Percentiles rank a stretch among this genome's conserved stretches.
Evolutionary conservation across 345 rosid species (phyloP).

Genomic region (Citrus australasica): DNA sequence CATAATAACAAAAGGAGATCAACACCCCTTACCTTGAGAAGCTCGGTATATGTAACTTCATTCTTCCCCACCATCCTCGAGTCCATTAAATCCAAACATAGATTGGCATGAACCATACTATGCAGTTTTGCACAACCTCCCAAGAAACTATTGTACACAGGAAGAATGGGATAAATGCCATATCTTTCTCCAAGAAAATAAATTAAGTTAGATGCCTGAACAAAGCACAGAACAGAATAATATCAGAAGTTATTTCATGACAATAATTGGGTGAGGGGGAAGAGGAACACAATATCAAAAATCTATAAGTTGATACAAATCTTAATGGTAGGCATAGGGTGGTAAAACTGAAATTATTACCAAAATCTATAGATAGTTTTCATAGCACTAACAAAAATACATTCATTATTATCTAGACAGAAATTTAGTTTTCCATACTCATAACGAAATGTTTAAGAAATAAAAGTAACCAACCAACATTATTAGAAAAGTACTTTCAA

Average conservation of each 20-base stretch:
- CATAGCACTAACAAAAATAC: neutral
- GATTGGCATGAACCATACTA: constrained; percentile 38
- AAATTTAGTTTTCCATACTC: neutral
- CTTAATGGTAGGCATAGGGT: neutral
- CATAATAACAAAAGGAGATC: neutral
- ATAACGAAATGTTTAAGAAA: neutral
- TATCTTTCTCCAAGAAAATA: constrained; percentile 45
- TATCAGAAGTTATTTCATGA: neutral
- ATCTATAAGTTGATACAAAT: constrained; percentile 2
- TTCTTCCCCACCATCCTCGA: constrained; percentile 58
- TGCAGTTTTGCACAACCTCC: constrained; percentile 44
- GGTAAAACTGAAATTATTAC: neutral
- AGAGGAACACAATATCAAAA: neutral
- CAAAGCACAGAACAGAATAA: constrained; percentile 16
- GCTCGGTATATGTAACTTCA: constrained; percentile 62
- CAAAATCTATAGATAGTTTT: neutral
- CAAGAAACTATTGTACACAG: constrained; percentile 60
- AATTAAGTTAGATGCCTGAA: constrained; percentile 66
- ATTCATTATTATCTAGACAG: neutral
- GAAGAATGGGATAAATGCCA: constrained; percentile 39
- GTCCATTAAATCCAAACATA: constrained; percentile 88
- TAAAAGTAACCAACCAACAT: neutral
- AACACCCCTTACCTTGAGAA: constrained; percentile 53
- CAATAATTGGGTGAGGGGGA: neutral
- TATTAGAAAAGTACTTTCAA: neutral